Conservation (phyloP, 176 grass and related monocot genomes). For the Musa itinerans region DNA sequence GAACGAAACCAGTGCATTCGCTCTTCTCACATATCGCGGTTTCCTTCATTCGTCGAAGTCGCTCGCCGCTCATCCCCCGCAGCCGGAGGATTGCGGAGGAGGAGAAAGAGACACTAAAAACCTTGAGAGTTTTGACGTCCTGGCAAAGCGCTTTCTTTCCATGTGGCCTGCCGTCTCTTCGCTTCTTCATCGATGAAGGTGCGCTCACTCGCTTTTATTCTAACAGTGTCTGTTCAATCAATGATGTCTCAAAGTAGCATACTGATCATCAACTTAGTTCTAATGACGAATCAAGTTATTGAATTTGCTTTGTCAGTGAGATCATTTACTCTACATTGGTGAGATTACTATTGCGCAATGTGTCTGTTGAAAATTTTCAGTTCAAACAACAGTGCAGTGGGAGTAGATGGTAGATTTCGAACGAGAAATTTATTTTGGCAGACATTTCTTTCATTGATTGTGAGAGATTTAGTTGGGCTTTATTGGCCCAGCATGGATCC, state of each 20-base stretch:
- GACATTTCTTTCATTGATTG: neutral
- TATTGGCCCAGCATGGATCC: too few species aligned
- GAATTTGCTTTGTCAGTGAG: neutral
- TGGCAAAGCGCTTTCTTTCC: neutral
- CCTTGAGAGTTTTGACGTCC: neutral
- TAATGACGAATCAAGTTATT: neutral
- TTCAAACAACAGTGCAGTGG: neutral
- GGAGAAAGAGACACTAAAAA: conserved; percentile 10
- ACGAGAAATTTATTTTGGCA: neutral
- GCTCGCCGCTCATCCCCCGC: conserved; percentile 19
- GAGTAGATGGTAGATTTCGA: neutral
- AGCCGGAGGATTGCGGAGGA: conserved; percentile 9
- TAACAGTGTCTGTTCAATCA: too few species aligned
- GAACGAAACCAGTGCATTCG: neutral
- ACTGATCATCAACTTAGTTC: too few species aligned
- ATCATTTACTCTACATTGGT: neutral
- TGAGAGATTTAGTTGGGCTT: neutral
- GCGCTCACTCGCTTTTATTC: neutral
- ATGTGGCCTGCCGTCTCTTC: conserved; percentile 7
- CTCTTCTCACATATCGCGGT: conserved; percentile 11
- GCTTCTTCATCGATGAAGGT: conserved; percentile 22
- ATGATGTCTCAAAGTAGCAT: too few species aligned
- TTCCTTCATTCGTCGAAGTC: conserved; percentile 27
- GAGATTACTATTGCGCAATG: neutral
- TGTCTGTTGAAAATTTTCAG: neutral